These are phyloP conservation scores for Hepatocystis sp. DNA, from an alignment of 169 alveolate genomes.

Conservation along the genomic window DNA sequence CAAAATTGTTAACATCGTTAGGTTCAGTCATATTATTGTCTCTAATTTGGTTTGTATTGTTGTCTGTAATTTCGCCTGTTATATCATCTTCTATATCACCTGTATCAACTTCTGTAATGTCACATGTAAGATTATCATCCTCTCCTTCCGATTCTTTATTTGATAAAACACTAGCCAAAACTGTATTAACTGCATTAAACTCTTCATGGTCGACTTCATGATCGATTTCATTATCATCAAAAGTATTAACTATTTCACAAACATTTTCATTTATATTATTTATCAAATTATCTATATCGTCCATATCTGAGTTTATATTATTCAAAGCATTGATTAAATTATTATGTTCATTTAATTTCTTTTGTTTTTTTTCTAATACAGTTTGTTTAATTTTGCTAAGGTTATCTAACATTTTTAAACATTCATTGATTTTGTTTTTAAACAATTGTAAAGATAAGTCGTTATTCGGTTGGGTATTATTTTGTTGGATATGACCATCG, in stretches of 20 bases:
- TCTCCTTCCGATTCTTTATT: constrained; percentile 6
- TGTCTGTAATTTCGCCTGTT: too few relatives aligned
- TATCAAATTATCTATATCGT: constrained; percentile 50
- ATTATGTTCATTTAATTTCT: neutral
- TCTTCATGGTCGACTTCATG: too few relatives aligned
- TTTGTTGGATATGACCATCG: too few relatives aligned
- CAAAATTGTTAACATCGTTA: too few relatives aligned
- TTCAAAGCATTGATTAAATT: constrained; percentile 20
- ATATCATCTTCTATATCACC: neutral
- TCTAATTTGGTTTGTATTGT: too few relatives aligned
- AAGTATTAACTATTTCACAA: neutral
- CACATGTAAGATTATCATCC: constrained; percentile 2
- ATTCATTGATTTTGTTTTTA: constrained; percentile 64
- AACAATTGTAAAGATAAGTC: neutral
- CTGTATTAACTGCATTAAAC: too few relatives aligned
- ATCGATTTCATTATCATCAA: constrained; percentile 18
- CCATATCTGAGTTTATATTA: constrained; percentile 34
- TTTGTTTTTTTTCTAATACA: constrained; percentile 13
- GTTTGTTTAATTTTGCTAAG: neutral
- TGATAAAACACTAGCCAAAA: neutral
- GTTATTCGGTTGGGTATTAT: neutral
- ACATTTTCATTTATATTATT: constrained; percentile 33
- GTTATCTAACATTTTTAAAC: constrained; percentile 24
- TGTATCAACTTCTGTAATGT: neutral
- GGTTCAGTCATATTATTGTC: too few relatives aligned